phyloP scores from a whole-genome alignment of 164 flowering plant species.

The Paratinospora sagittata region DNA sequence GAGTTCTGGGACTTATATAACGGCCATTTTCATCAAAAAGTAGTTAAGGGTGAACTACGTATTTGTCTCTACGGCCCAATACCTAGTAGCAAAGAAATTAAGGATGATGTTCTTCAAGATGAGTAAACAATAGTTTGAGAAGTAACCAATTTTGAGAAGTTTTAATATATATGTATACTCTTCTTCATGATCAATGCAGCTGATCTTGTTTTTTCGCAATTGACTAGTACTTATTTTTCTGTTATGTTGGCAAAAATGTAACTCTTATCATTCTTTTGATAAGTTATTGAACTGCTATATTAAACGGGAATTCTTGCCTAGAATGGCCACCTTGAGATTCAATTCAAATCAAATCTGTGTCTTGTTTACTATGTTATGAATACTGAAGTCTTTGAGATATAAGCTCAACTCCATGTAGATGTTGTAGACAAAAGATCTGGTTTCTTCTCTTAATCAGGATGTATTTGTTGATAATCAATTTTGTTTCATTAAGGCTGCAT shows the following conservation, averaged over 20 bases:
- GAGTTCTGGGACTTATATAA: conserved; percentile 94
- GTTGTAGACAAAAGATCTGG: no score
- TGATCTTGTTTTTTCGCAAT: neutral
- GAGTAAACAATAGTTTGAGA: conserved; percentile 5
- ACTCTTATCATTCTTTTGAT: neutral
- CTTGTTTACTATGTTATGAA: no score
- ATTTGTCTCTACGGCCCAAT: conserved; percentile 68
- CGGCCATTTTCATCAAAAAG: conserved; percentile 54
- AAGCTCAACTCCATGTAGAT: no score
- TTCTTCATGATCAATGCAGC: neutral
- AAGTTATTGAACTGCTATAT: neutral
- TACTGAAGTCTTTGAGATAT: no score
- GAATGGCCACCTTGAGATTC: neutral
- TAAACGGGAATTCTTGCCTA: neutral
- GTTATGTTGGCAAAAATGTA: neutral
- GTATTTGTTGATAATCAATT: no score
- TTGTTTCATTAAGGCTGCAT: no score
- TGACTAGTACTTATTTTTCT: neutral
- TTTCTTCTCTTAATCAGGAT: no score
- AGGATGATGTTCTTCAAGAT: conserved; percentile 12
- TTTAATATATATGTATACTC: neutral
- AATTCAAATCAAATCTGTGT: no score
- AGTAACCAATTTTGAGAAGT: conserved; percentile 11
- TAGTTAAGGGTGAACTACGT: conserved; percentile 54
- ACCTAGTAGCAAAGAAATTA: conserved; percentile 3